Evolutionary conservation across 1,139 yeast genomes (phyloP), one percentile per base, ranked within the genome.

Genomic region (Saccharomycopsis hybrid): DNA sequence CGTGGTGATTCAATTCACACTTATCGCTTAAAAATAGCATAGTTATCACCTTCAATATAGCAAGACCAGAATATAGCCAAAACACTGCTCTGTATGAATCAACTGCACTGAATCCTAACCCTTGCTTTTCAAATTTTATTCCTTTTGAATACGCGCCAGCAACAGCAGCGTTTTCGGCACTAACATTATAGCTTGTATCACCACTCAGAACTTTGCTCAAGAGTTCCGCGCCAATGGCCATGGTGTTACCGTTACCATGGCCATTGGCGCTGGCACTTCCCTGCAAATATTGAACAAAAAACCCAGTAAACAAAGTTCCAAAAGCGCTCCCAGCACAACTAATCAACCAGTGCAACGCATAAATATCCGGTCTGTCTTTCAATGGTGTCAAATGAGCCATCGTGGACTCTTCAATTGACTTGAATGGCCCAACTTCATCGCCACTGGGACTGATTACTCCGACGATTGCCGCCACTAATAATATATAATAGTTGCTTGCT

Each of bases 361-460:
- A 88, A 1, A 87, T 71, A 55, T 82, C 88, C 0, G 96, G 84
- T 44, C 95, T 70, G 51, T 78, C 77, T 46, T 72, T 73, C 46
- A 73, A 73, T 0, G 83, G 79, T 0, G 95, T 83, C 57, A 89
- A 67, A 64, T 87, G 95, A 0, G 96, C 95, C 51, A 89, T 71
- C 32, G 86, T 76, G 0, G 95, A 85, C 62, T 89, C 96, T 62
- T 89, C 97, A 25, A 89, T 80, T 1, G 95, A 80, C 60, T 86
- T 84, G 66, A 89, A 89, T 0, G 97, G 97, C 0, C 97, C 97
- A 0, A 92, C 87, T 61, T 89, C 97, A 59, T 84, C 92, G 13
- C 96, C 96, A 38, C 90, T 80, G 0, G 96, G 95, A 1, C 96
- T 86, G 3, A 89, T 84, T 9, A 89, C 89, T 0, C 87, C 87